A percentile compares a stretch with the other conserved stretches of the same genome.
Evolutionary conservation across 2,329 filamentous ascomycete species (phyloP).

Genomic region (Pyricularia pennisetigena): DNA sequence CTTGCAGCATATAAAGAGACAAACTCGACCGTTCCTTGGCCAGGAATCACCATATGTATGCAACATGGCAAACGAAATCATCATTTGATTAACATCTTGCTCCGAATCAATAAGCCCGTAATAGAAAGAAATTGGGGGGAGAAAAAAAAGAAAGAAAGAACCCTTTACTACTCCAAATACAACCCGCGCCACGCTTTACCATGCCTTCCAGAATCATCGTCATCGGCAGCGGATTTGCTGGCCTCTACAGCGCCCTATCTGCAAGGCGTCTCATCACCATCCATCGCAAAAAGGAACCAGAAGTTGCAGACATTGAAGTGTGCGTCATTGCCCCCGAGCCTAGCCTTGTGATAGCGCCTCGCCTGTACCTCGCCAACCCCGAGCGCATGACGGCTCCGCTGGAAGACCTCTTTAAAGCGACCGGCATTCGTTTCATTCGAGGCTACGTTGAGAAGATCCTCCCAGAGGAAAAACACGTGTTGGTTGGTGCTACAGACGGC

Average conservation of each 20-base stretch:
- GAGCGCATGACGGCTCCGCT: conserved; percentile 15
- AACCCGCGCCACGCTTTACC: background rate
- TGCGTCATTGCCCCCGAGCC: conserved; percentile 22
- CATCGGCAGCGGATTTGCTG: conserved; percentile 1
- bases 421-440: conserved; percentile 17
- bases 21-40: background rate
- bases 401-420: conserved; percentile 15
- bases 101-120: background rate
- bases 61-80: too few species aligned
- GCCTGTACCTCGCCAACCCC: conserved; percentile 23
- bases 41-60: too few species aligned
- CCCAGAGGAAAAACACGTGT: background rate
- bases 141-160: background rate
- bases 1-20: background rate
- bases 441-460: conserved; percentile 14
- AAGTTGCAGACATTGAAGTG: conserved; percentile 16
- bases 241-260: conserved; percentile 22
- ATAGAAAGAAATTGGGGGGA: too few species aligned
- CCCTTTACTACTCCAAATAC: background rate
- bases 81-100: too few species aligned
- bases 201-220: background rate
- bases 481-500: conserved; percentile 1
- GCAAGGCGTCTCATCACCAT: conserved; percentile 21
- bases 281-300: background rate
- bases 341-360: conserved; percentile 19